Conservation (phyloP, 2,329 filamentous ascomycete genomes). For the Diaporthe longicolla region DNA sequence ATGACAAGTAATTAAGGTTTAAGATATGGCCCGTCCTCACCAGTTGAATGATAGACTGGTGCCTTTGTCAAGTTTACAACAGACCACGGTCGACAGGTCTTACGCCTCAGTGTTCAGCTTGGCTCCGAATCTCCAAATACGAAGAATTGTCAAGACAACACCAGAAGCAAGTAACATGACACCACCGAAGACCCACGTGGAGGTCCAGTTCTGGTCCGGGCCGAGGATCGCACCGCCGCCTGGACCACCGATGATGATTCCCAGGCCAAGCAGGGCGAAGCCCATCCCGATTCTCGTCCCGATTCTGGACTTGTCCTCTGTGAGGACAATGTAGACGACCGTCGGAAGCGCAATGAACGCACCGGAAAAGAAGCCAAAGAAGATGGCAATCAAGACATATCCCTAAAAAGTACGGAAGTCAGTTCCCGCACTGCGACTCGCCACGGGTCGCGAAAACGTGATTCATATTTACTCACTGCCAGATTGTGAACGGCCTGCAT, state of each 20-base stretch:
- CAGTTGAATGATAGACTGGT: background rate
- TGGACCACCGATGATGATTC: slow-evolving; percentile 52
- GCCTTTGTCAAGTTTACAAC: background rate
- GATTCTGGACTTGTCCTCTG: slow-evolving; percentile 55
- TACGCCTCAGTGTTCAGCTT: slow-evolving; percentile 1
- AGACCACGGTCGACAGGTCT: background rate
- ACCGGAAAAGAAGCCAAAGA: slow-evolving; percentile 60
- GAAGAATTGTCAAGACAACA: background rate
- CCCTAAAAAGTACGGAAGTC: slow-evolving; percentile 36
- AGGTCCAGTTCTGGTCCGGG: slow-evolving; percentile 45
- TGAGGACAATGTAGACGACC: slow-evolving; percentile 55
- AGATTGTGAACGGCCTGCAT: slow-evolving; percentile 53
- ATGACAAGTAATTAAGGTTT: rapidly evolving
- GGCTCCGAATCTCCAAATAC: background rate
- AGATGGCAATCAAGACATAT: slow-evolving; percentile 52
- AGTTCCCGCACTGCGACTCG: background rate
- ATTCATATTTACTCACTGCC: slow-evolving; percentile 32
- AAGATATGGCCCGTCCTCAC: too few species aligned
- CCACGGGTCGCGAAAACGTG: too few species aligned
- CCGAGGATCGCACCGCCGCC: slow-evolving; percentile 53
- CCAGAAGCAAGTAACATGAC: slow-evolving; percentile 22
- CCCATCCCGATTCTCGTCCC: slow-evolving; percentile 59
- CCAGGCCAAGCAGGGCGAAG: slow-evolving; percentile 51
- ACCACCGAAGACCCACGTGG: slow-evolving; percentile 46
- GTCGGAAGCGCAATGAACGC: slow-evolving; percentile 59